Evolutionary conservation across 2,329 filamentous ascomycete species (phyloP).

Genomic region (Neonectria neomacrospora): DNA sequence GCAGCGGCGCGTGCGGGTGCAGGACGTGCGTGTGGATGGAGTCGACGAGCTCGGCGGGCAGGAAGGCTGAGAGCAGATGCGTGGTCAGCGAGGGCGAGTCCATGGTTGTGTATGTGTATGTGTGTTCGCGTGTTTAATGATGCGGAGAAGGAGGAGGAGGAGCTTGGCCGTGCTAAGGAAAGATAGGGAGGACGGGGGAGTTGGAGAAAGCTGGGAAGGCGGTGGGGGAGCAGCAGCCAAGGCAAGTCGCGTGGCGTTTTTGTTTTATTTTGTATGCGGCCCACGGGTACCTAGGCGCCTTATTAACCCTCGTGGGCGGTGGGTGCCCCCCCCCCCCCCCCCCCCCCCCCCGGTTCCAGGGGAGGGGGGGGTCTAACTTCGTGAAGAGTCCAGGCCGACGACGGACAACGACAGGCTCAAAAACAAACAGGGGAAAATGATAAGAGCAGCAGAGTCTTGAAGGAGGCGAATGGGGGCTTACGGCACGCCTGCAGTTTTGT

Average conservation of each 20-base stretch:
- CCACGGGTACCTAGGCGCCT: not conserved
- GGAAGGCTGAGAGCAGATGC: constrained; percentile 53
- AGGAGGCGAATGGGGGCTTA: not conserved
- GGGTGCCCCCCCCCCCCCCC: too few relatives aligned
- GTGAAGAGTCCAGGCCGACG: not conserved
- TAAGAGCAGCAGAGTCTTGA: not conserved
- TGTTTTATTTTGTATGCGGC: constrained; percentile 10
- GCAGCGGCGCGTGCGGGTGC: constrained; percentile 58
- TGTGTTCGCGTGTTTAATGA: too few relatives aligned
- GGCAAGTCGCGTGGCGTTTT: constrained; percentile 24
- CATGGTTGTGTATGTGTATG: constrained; percentile 35
- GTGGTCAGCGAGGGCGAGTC: constrained; percentile 45
- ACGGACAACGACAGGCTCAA: not conserved
- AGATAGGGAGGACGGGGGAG: not conserved
- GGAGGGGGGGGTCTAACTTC: not conserved
- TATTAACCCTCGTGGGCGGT: not conserved
- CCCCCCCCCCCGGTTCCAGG: constrained; percentile 5
- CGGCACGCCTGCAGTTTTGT: constrained; percentile 2
- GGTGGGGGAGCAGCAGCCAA: not conserved
- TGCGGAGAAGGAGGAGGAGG: not conserved
- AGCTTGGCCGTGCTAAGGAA: not conserved
- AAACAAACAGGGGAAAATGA: not conserved
- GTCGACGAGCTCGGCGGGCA: constrained; percentile 58
- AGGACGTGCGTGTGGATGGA: constrained; percentile 61
- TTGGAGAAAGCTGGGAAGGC: constrained; percentile 8